Evolutionary conservation across 2,329 filamentous ascomycete genomes (phyloP), one percentile per base, ranked within the genome.

Genomic region (Monosporascus sp.): DNA sequence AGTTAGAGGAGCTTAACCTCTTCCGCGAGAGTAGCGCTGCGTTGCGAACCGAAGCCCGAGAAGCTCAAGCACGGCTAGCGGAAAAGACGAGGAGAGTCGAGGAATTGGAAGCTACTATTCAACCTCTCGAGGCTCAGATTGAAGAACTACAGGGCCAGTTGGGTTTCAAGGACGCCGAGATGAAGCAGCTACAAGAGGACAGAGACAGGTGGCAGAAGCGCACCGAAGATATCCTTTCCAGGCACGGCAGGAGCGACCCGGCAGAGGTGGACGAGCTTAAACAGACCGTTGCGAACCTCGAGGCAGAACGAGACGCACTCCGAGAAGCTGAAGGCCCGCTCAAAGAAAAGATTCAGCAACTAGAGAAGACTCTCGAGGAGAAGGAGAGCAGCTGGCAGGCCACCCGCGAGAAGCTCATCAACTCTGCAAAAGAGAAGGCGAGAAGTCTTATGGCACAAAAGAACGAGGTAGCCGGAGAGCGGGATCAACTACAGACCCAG

Each of bases 171-270:
- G 87, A 95, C 60, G 91, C 91, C 14, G 93, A 97, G 67, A 83
- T 97, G 66, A 90, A 89, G 64, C 81, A 97, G 58, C 79, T 97
- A 9, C 88, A 95, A 60, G 88, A 94, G 63, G 93, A 97, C 67
- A 87, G 94, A 17, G 93, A 97, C 67, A 84, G 90, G 54, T 97
- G 93, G 89, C 91, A 96, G 72, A 93, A 97, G 76, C 87, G 94
- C 24, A 95, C 91, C 1, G 91, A 97, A 67, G 90, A 95, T 62
- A 97, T 99, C 57, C 82, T 99, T 49, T 91, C 91, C 60, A 97
- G 96, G 68, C 97, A 97, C 66, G 92, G 96, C 61, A 89, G 93
- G 52, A 90, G 95, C 50, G 94, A 99, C 66, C 93, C 94, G 44
- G 90, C 89, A 3, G 93, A 97, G 66, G 82, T 97, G 67, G 93